phyloP scores from a whole-genome alignment of 2,329 filamentous ascomycete species.

The Chalaropsis ovoidea region DNA sequence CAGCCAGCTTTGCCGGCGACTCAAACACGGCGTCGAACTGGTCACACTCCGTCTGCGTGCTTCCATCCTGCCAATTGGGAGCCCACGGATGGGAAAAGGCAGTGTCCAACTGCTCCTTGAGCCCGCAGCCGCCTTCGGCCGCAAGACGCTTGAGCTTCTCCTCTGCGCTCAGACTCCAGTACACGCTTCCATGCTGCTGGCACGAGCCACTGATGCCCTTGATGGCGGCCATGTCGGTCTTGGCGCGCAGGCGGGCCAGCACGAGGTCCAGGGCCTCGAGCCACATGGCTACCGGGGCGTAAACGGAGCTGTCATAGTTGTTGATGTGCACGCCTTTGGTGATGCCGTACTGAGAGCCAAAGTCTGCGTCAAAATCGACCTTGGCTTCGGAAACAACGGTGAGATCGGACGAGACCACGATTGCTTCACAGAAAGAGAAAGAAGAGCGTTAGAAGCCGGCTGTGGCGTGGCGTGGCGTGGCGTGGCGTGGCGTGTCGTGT shows the following conservation, averaged over 20 bases:
- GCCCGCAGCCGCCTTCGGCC: conserved; percentile 38
- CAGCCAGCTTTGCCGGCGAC: conserved; percentile 56
- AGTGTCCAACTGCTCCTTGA: conserved; percentile 61
- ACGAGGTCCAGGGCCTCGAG: conserved; percentile 86
- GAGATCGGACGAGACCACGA: conserved; percentile 74
- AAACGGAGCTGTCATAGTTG: conserved; percentile 75
- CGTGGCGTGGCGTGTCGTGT: not conserved
- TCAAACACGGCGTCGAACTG: conserved; percentile 68
- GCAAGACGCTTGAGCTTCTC: conserved; percentile 52
- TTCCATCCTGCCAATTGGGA: conserved; percentile 97
- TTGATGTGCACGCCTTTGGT: conserved; percentile 81
- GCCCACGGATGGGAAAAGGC: conserved; percentile 78
- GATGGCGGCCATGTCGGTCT: conserved; percentile 57
- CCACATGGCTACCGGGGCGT: conserved; percentile 87
- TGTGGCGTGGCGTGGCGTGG: not conserved
- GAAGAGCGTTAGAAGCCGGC: conserved; percentile 9
- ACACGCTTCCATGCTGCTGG: conserved; percentile 96
- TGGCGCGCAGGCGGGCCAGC: conserved; percentile 59
- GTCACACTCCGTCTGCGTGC: conserved; percentile 86
- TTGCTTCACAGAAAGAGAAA: conserved; percentile 41
- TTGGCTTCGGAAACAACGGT: conserved; percentile 75
- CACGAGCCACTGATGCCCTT: conserved; percentile 81
- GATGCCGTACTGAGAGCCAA: conserved; percentile 61
- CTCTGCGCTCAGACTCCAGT: conserved; percentile 69
- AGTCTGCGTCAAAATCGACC: conserved; percentile 88